These are phyloP conservation scores for Aristolochia contorta DNA, from an alignment of 164 flowering plant species.

Conservation along the genomic window DNA sequence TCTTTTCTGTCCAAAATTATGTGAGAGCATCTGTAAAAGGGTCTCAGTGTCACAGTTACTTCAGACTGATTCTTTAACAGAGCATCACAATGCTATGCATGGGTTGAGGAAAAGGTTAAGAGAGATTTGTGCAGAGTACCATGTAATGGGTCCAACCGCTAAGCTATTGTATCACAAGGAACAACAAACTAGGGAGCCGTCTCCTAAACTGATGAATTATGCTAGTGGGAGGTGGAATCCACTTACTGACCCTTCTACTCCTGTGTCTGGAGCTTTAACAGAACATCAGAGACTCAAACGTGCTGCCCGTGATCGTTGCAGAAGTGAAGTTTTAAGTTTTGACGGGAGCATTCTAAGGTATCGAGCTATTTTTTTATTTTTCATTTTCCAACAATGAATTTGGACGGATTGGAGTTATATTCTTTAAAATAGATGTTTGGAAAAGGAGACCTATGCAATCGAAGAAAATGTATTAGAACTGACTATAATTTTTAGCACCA, in stretches of 20 bases:
- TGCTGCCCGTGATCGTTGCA: slow-evolving; percentile 61
- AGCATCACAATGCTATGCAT: slow-evolving; percentile 85
- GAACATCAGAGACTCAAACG: slow-evolving; percentile 79
- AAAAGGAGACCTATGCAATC: too few relatives aligned
- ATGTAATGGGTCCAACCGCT: slow-evolving; percentile 81
- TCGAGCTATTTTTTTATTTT: not conserved
- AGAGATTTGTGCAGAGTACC: slow-evolving; percentile 80
- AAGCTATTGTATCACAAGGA: slow-evolving; percentile 77
- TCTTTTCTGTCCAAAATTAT: slow-evolving; percentile 84
- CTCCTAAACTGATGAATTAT: slow-evolving; percentile 62
- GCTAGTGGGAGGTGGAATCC: slow-evolving; percentile 99
- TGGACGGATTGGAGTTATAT: too few relatives aligned
- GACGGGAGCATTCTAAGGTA: slow-evolving; percentile 96
- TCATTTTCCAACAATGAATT: not conserved
- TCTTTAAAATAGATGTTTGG: too few relatives aligned
- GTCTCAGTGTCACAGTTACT: slow-evolving; percentile 73
- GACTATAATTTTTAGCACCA: too few relatives aligned
- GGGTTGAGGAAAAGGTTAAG: slow-evolving; percentile 57
- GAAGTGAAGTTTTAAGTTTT: slow-evolving; percentile 88
- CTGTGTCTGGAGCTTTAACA: slow-evolving; percentile 68
- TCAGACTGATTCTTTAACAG: slow-evolving; percentile 57
- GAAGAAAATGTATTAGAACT: too few relatives aligned
- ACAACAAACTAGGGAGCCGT: slow-evolving; percentile 43
- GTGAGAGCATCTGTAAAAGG: slow-evolving; percentile 68
- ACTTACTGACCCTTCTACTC: slow-evolving; percentile 79